Evolutionary conservation across 106 monocot species (phyloP).

Genomic region (Dioscorea alata): DNA sequence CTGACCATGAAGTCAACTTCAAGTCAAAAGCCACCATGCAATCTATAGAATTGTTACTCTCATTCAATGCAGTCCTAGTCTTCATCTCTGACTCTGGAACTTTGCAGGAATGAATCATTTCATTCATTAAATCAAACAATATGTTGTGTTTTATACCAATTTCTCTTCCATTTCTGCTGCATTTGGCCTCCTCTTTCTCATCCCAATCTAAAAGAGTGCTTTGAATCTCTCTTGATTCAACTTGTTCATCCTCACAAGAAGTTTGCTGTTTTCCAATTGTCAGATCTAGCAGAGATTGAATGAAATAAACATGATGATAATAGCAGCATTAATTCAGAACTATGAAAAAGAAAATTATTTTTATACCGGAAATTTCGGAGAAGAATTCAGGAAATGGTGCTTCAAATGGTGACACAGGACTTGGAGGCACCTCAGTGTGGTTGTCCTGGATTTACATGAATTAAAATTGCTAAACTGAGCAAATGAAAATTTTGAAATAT

Average conservation of each 20-base stretch:
- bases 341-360: too few relatives aligned
- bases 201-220: not conserved
- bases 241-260: slow-evolving; percentile 4
- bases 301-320: not conserved
- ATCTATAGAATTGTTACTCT: slow-evolving; percentile 23
- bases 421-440: slow-evolving; percentile 90
- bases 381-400: slow-evolving; percentile 36
- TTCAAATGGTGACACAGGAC: slow-evolving; percentile 83
- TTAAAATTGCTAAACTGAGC: not conserved
- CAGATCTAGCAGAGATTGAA: slow-evolving; percentile 16
- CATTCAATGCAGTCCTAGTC: not conserved
- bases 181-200: slow-evolving; percentile 22
- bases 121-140: slow-evolving; percentile 61
- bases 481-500: not conserved
- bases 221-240: slow-evolving; percentile 40
- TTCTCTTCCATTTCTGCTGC: not conserved
- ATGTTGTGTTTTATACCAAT: slow-evolving; percentile 23
- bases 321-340: too few relatives aligned
- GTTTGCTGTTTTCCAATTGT: slow-evolving; percentile 5
- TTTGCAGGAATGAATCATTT: slow-evolving; percentile 5
- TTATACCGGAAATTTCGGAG: slow-evolving; percentile 28
- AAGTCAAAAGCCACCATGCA: slow-evolving; percentile 36
- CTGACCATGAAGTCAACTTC: slow-evolving; percentile 27
- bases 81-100: slow-evolving; percentile 18
- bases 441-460: slow-evolving; percentile 60